Percentiles rank a stretch among this genome's conserved stretches.
Conservation (phyloP, 1,139 yeast species). For the Suhomyces yuchorum region DNA sequence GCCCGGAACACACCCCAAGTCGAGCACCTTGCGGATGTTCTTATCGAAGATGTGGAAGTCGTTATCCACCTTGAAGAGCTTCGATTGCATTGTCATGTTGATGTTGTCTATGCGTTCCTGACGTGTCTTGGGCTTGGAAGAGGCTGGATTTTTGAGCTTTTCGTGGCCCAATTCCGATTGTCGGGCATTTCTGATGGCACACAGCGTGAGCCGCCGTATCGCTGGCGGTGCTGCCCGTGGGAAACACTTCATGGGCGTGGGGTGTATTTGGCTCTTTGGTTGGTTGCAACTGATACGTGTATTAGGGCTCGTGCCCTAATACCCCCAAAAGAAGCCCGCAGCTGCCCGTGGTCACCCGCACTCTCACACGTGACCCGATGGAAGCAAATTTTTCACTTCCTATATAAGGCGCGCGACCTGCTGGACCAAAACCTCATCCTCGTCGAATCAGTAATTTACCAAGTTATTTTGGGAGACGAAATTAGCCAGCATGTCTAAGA, state of each 20-base stretch:
- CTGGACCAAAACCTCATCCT: slow-evolving; percentile 30
- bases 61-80: slow-evolving; percentile 32
- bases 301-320: slow-evolving; percentile 10
- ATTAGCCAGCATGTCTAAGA: slow-evolving; percentile 77
- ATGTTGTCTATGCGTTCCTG: slow-evolving; percentile 29
- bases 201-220: slow-evolving; percentile 1
- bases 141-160: slow-evolving; percentile 12
- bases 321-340: too few species aligned
- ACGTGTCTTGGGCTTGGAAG: slow-evolving; percentile 20
- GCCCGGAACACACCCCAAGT: slow-evolving; percentile 88
- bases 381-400: slow-evolving; percentile 8
- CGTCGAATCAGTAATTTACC: slow-evolving; percentile 55
- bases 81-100: slow-evolving; percentile 29
- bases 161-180: slow-evolving; percentile 14
- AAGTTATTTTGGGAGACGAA: slow-evolving; percentile 72
- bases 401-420: slow-evolving; percentile 3
- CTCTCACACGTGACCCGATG: background rate
- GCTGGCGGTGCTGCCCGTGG: background rate
- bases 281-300: background rate
- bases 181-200: slow-evolving; percentile 10
- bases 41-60: slow-evolving; percentile 31
- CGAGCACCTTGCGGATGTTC: slow-evolving; percentile 34
- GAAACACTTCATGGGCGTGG: background rate
- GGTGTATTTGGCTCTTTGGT: too few species aligned
- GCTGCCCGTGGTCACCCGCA: background rate